phyloP scores from a whole-genome alignment of 176 grass and related monocot genomes.

The Aegilops speltoides region DNA sequence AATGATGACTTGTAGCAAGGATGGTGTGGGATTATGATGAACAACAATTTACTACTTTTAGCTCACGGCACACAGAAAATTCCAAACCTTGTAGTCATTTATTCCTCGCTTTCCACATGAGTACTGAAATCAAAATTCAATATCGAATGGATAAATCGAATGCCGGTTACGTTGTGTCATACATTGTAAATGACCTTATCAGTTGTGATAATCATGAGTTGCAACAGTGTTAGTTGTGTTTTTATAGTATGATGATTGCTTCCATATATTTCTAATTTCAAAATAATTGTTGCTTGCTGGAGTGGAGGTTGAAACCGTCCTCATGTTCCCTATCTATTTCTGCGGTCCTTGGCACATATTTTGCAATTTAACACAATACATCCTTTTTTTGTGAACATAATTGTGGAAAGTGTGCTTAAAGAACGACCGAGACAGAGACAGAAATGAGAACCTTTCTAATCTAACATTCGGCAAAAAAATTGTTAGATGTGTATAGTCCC shows the following conservation, averaged over 20 bases:
- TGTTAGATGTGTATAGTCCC: too few relatives aligned
- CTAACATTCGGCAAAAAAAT: too few relatives aligned
- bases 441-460: background rate
- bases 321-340: background rate
- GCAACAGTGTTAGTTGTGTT: background rate
- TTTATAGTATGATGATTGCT: background rate
- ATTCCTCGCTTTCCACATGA: background rate
- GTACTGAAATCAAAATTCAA: background rate
- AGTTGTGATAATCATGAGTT: conserved; percentile 3
- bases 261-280: background rate
- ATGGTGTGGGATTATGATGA: background rate
- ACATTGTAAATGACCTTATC: background rate
- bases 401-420: background rate
- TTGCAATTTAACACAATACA: background rate
- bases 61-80: background rate
- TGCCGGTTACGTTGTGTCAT: background rate
- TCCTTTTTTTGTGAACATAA: background rate
- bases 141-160: background rate
- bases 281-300: background rate
- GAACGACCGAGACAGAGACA: background rate
- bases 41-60: background rate
- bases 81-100: background rate
- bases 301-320: background rate
- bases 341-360: background rate
- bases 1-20: background rate